Percentiles rank a stretch among this genome's conserved stretches.
phyloP scores from a whole-genome alignment of 495 filamentous ascomycete genomes.

The Amniculicola lignicola region DNA sequence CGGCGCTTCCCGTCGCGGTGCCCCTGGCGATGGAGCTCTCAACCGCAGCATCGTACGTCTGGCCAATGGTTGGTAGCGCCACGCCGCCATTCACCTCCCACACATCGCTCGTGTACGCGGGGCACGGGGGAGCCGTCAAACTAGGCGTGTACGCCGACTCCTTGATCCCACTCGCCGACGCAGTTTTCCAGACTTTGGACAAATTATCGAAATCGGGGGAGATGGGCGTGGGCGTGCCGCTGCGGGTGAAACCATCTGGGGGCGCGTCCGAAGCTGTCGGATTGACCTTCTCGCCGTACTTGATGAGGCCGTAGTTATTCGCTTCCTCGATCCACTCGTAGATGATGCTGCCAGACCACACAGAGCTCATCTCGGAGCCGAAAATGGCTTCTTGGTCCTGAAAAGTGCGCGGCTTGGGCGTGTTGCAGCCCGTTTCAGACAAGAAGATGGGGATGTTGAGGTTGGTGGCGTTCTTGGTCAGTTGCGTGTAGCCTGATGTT shows the following conservation, averaged over 20 bases:
- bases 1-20: neutral
- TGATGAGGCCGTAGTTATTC: constrained; percentile 82
- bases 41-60: constrained; percentile 36
- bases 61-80: constrained; percentile 65
- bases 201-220: constrained; percentile 76
- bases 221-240: constrained; percentile 71
- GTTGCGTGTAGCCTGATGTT: constrained; percentile 65
- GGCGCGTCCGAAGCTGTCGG: constrained; percentile 50
- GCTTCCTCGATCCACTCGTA: constrained; percentile 90
- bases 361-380: constrained; percentile 63
- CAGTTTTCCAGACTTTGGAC: constrained; percentile 69
- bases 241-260: constrained; percentile 63
- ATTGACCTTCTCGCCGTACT: constrained; percentile 61
- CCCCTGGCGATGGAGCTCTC: constrained; percentile 12
- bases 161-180: constrained; percentile 64
- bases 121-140: constrained; percentile 66
- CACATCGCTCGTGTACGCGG: constrained; percentile 60
- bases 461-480: constrained; percentile 56
- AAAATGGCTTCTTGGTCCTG: constrained; percentile 76
- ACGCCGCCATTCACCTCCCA: constrained; percentile 72
- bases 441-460: constrained; percentile 66
- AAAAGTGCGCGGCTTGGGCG: constrained; percentile 64
- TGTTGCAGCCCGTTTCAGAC: constrained; percentile 52
- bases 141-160: constrained; percentile 60
- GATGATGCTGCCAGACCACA: constrained; percentile 80